These are phyloP conservation scores for Chernovozyma aurita DNA, from an alignment of 1,139 yeast genomes.

Conservation along the genomic window DNA sequence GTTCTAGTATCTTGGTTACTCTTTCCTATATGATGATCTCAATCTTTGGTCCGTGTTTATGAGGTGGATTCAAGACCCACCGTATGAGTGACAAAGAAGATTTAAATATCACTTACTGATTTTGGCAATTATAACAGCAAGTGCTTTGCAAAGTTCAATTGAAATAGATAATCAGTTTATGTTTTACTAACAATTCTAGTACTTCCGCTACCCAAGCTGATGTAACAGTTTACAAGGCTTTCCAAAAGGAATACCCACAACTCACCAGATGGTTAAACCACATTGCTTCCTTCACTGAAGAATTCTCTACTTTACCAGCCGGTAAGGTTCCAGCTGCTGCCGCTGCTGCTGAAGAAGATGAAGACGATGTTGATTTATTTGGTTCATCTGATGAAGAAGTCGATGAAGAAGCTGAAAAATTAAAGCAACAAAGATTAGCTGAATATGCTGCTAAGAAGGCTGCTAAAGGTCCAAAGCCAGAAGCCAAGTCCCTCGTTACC, in stretches of 20 bases:
- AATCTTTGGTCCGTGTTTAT: slow-evolving; percentile 92
- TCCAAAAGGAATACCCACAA: slow-evolving; percentile 89
- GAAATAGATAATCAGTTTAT: neutral
- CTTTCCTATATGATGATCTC: slow-evolving; percentile 53
- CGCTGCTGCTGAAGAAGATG: slow-evolving; percentile 72
- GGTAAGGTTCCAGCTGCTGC: slow-evolving; percentile 56
- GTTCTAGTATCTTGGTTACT: slow-evolving; percentile 1
- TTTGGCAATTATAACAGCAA: no score
- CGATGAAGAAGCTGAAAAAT: slow-evolving; percentile 94
- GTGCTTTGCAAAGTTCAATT: neutral
- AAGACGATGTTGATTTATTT: slow-evolving; percentile 88
- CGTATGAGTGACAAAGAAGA: slow-evolving; percentile 76
- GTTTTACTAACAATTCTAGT: slow-evolving; percentile 51
- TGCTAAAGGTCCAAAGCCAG: slow-evolving; percentile 94
- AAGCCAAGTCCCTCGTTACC: slow-evolving; percentile 97
- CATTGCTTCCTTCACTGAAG: slow-evolving; percentile 87
- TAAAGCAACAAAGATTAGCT: slow-evolving; percentile 96
- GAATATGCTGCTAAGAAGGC: slow-evolving; percentile 98
- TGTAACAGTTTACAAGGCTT: slow-evolving; percentile 90
- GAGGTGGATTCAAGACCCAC: slow-evolving; percentile 94
- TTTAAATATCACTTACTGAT: slow-evolving; percentile 42
- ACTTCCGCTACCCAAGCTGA: slow-evolving; percentile 92
- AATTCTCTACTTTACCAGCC: slow-evolving; percentile 80
- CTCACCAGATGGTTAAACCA: slow-evolving; percentile 98
- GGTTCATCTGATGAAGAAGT: slow-evolving; percentile 93